Evolutionary conservation across 2,329 filamentous ascomycete genomes (phyloP), one percentile per base, ranked within the genome.

Genomic region (Graphilbum fragrans): DNA sequence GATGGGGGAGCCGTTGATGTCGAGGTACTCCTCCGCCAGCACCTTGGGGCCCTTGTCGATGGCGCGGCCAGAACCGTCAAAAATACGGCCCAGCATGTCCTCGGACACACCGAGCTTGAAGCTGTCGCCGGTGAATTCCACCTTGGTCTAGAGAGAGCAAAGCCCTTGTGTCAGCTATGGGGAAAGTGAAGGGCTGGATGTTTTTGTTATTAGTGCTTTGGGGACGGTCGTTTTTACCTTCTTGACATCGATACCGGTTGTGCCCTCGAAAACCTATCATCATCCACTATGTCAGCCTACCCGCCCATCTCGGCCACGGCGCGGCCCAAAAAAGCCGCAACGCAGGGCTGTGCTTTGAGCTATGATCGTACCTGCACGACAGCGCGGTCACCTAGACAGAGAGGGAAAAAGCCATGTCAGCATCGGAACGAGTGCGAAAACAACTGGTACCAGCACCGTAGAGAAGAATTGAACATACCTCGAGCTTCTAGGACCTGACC

Each of bases 21-120:
- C 93, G 54, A 98, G 74, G 64, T 94, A 98, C 55, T 98, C 92
- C 65, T 98, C 92, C 40, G 92, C 88, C 50, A 98, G 70, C 55
- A 98, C 92, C 70, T 95, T 96, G 47, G 92, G 92, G 41, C 93
- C 92, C 70, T 96, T 98, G 69, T 98, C 92, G 62, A 98, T 98
- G 53, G 93, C 85, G 64, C 90, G 83, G 59, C 92, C 92, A 46
- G 92, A 96, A 56, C 92, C 92, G 69, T 98, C 88, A 60, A 98
- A 98, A 64, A 96, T 87, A 70, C 93, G 90, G 51, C 92, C 92
- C 66, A 98, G 68, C 92, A 98, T 98, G 70, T 98, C 92, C 69
- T 98, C 93, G 40, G 92, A 96, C 46, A 98, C 92, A 64, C 92
- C 92, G 41, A 98, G 83, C 77, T 96, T 96, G 70, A 98, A 70